Evolutionary conservation across 768 basidiomycete genomes (phyloP).

Genomic region (Antrodiella citrinella): DNA sequence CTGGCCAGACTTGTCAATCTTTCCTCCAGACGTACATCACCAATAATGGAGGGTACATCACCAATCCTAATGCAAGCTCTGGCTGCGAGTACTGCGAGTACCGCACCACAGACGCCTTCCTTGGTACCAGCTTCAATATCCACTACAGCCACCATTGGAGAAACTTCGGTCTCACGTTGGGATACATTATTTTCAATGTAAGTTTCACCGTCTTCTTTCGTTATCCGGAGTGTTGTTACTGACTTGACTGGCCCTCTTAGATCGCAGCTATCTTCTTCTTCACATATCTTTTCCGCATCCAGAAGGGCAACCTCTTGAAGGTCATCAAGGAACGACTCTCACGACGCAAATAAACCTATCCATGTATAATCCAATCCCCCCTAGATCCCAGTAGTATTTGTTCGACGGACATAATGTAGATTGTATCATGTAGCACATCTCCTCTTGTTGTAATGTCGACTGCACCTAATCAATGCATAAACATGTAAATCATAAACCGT

Average conservation of each 20-base stretch:
- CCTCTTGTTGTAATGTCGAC: too few species aligned
- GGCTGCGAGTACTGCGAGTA: conserved; percentile 41
- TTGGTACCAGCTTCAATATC: conserved; percentile 21
- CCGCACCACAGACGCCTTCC: conserved; percentile 26
- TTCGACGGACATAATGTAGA: too few species aligned
- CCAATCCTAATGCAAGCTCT: conserved; percentile 43
- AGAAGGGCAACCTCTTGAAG: conserved; percentile 6
- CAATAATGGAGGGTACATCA: conserved; percentile 46
- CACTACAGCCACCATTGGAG: conserved; percentile 37
- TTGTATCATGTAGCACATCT: too few species aligned
- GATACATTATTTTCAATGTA: conserved; percentile 42
- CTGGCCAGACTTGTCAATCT: conserved; percentile 41
- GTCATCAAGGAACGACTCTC: neutral
- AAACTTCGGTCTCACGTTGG: conserved; percentile 44
- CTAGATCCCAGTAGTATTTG: too few species aligned
- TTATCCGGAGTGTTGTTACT: neutral
- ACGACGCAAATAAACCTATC: conserved; percentile 1
- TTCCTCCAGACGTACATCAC: conserved; percentile 46
- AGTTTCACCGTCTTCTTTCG: conserved; percentile 13
- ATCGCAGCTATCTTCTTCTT: conserved; percentile 20
- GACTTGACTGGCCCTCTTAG: too few species aligned
- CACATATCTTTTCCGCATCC: conserved; percentile 25
- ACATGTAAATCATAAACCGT: too few species aligned
- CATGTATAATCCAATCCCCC: too few species aligned
- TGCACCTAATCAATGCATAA: too few species aligned